phyloP scores from a whole-genome alignment of 805 yeast genomes.

The Yarrowia bubula region DNA sequence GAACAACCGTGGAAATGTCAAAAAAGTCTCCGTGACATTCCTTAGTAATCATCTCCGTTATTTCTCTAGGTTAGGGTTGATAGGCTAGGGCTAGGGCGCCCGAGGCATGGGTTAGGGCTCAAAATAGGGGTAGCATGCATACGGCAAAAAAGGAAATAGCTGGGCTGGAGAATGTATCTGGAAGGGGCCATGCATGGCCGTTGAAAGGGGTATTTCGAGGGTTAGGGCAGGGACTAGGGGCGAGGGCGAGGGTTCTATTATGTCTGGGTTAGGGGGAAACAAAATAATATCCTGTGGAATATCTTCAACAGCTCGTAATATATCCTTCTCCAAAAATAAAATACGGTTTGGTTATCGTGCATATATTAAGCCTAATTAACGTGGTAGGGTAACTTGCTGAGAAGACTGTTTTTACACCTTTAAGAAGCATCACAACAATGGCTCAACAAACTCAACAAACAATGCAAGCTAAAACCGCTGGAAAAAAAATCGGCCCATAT shows the following conservation, averaged over 20 bases:
- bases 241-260: background rate
- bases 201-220: background rate
- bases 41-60: too few species aligned
- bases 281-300: background rate
- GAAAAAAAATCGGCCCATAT: background rate
- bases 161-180: background rate
- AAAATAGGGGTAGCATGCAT: constrained; percentile 8
- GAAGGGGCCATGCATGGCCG: too few species aligned
- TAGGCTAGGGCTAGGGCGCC: background rate
- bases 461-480: background rate
- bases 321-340: background rate
- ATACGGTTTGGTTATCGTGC: background rate
- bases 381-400: constrained; percentile 14
- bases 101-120: too few species aligned
- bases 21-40: too few species aligned
- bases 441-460: background rate
- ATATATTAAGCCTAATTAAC: constrained; percentile 11
- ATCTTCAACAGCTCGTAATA: too few species aligned
- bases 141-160: constrained; percentile 2
- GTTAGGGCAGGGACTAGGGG: background rate
- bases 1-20: too few species aligned
- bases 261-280: too few species aligned
- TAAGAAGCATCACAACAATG: too few species aligned
- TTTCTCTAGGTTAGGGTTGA: background rate
- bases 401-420: background rate